Percentiles rank a stretch among this genome's conserved stretches.
Conservation (phyloP, 169 alveolate species). For the Babesia gibsoni region DNA sequence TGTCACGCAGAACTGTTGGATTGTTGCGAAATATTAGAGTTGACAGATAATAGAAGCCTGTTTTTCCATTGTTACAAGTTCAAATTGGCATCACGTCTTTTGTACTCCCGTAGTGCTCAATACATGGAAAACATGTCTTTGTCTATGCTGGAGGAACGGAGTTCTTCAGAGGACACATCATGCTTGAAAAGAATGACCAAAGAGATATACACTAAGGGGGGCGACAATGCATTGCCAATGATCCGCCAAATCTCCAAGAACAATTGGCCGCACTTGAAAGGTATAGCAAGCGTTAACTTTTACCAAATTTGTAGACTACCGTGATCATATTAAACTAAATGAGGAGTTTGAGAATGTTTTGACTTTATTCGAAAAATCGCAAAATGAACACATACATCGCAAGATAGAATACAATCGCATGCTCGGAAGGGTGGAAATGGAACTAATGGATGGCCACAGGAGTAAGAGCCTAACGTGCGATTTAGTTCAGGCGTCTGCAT, state of each 20-base stretch:
- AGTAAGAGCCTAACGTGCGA: constrained; percentile 30
- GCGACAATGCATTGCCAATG: no score
- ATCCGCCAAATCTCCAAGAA: background rate
- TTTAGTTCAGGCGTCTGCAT: constrained; percentile 41
- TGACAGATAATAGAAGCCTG: background rate
- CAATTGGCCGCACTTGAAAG: constrained; percentile 19
- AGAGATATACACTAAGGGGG: background rate
- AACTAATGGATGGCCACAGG: background rate
- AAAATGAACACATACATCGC: background rate
- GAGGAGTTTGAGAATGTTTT: background rate
- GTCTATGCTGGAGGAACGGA: background rate
- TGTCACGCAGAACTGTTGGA: background rate
- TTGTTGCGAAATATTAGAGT: background rate
- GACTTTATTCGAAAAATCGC: background rate
- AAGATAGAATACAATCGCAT: constrained; percentile 1
- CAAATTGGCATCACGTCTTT: constrained; percentile 13
- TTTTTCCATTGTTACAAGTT: constrained; percentile 27
- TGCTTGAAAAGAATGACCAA: constrained; percentile 17
- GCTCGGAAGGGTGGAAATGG: constrained; percentile 24
- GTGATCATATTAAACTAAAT: constrained; percentile 6
- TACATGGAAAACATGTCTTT: background rate
- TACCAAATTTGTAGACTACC: background rate
- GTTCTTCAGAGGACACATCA: background rate
- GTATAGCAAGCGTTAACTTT: background rate
- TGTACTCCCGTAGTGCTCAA: constrained; percentile 5